Evolutionary conservation across 768 basidiomycete genomes (phyloP).

Genomic region (Lyophyllum semitale): DNA sequence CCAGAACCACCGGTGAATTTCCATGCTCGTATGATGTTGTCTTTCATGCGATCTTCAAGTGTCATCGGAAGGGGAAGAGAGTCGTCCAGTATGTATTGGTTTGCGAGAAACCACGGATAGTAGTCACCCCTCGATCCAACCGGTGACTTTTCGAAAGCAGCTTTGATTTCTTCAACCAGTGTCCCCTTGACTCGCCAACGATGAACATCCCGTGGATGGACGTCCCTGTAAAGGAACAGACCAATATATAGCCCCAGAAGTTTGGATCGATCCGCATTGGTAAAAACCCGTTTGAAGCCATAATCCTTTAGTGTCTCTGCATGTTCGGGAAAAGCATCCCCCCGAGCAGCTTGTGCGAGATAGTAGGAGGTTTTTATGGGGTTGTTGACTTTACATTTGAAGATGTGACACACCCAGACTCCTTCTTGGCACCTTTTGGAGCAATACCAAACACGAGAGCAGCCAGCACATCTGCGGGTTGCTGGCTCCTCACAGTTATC

Average conservation of each 20-base stretch:
- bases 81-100: constrained; percentile 29
- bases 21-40: constrained; percentile 13
- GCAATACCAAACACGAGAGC: constrained; percentile 34
- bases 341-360: constrained; percentile 27
- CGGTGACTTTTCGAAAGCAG: constrained; percentile 25
- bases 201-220: constrained; percentile 29
- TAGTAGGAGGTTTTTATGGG: constrained; percentile 32
- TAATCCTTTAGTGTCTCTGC: constrained; percentile 34
- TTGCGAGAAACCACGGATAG: constrained; percentile 37
- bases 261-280: constrained; percentile 10
- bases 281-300: constrained; percentile 31
- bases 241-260: constrained; percentile 34
- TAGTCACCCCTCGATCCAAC: constrained; percentile 22
- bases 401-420: constrained; percentile 32
- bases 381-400: constrained; percentile 27
- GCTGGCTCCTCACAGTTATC: constrained; percentile 7
- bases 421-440: constrained; percentile 27
- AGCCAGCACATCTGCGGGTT: constrained; percentile 20
- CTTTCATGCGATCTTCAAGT: not conserved
- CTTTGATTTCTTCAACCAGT: constrained; percentile 34
- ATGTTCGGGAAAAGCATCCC: constrained; percentile 29
- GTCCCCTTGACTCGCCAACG: constrained; percentile 33
- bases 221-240: constrained; percentile 19
- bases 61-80: not conserved
- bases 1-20: constrained; percentile 11